A percentile compares a stretch with the other conserved stretches of the same genome.
Evolutionary conservation across 345 rosid genomes (phyloP).

Genomic region (Trapa bicornis): DNA sequence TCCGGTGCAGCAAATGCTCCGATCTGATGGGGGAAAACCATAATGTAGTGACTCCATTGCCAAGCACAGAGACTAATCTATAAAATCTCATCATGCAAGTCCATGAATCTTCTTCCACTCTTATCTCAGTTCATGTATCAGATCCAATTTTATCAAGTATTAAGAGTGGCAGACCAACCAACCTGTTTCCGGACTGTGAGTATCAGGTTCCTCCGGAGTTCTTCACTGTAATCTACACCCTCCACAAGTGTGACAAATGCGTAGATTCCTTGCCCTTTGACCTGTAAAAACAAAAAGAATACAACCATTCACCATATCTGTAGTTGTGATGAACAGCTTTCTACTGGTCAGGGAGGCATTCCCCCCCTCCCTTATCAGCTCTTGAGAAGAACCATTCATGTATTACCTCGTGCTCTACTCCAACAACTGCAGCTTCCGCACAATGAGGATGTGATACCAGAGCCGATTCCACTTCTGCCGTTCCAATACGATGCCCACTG

Average conservation of each 20-base stretch:
- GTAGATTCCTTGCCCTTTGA: constrained; percentile 93
- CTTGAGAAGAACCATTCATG: neutral
- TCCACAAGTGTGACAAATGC: constrained; percentile 92
- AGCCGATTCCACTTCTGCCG: constrained; percentile 99
- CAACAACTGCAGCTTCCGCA: constrained; percentile 97
- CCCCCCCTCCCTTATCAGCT: neutral
- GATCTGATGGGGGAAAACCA: constrained; percentile 28
- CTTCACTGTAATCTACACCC: constrained; percentile 78
- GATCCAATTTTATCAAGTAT: too few relatives aligned
- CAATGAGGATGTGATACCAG: constrained; percentile 90
- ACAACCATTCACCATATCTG: neutral
- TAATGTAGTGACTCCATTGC: neutral
- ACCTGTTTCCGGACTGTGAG: constrained; percentile 80
- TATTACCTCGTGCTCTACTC: constrained; percentile 85
- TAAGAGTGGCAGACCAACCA: constrained; percentile 3
- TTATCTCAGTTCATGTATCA: too few relatives aligned
- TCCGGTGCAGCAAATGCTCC: constrained; percentile 98
- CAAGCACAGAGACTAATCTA: neutral
- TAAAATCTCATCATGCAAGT: neutral
- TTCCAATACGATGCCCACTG: constrained; percentile 98
- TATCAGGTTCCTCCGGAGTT: constrained; percentile 62
- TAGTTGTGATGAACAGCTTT: neutral
- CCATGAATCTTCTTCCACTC: too few relatives aligned
- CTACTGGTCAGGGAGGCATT: neutral
- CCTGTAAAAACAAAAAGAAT: constrained; percentile 21